These are phyloP conservation scores for Camelina hispida DNA, from an alignment of 345 rosid species.

Conservation along the genomic window DNA sequence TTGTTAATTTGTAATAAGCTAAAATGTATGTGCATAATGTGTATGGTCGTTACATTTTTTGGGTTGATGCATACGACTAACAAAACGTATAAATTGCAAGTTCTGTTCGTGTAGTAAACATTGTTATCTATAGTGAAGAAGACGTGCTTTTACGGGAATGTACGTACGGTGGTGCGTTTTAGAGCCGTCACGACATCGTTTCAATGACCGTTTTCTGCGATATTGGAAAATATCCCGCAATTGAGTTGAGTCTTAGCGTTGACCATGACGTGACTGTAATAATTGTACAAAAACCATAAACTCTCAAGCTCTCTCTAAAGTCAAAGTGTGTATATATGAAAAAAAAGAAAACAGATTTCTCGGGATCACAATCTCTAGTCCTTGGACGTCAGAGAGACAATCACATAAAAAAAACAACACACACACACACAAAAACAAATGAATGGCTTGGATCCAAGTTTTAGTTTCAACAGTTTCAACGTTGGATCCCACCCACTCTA, in stretches of 20 bases:
- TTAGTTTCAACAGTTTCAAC: conserved; percentile 27
- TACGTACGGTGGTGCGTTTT: conserved; percentile 42
- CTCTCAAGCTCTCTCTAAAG: neutral
- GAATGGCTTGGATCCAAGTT: conserved; percentile 23
- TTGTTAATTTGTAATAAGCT: neutral
- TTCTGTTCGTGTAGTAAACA: conserved; percentile 20
- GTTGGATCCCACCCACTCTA: conserved; percentile 11
- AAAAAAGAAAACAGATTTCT: neutral
- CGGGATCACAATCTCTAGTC: neutral
- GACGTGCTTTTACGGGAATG: conserved; percentile 36
- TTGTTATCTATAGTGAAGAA: conserved; percentile 25
- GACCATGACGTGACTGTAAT: conserved; percentile 37
- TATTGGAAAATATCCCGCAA: conserved; percentile 17
- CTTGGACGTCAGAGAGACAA: neutral
- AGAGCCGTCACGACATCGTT: conserved; percentile 46
- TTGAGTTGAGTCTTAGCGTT: conserved; percentile 13
- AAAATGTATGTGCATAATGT: conserved; percentile 11
- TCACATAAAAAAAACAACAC: neutral
- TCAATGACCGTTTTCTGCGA: conserved; percentile 17
- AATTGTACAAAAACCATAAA: conserved; percentile 22
- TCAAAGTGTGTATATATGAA: neutral
- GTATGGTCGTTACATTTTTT: neutral
- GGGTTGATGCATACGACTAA: too few relatives aligned
- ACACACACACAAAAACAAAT: conserved; percentile 6
- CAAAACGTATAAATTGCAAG: conserved; percentile 8